Evolutionary conservation across 2,329 filamentous ascomycete species (phyloP).

Genomic region (Alternaria sp.): DNA sequence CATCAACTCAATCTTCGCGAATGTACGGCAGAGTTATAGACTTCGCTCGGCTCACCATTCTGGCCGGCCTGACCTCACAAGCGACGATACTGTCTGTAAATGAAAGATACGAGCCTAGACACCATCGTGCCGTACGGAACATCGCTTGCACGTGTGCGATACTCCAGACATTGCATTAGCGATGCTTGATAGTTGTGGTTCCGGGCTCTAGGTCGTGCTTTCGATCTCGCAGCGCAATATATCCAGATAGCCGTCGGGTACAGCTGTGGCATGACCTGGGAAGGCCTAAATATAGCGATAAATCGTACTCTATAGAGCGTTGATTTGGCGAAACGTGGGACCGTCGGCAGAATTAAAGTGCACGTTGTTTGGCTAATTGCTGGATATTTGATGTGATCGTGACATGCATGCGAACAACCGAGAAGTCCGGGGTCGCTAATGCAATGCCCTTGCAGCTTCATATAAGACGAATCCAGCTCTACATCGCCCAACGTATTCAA

Average conservation of each 20-base stretch:
- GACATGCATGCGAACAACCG: slow-evolving; percentile 35
- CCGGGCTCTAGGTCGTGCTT: slow-evolving; percentile 35
- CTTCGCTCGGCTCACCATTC: slow-evolving; percentile 15
- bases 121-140: slow-evolving; percentile 21
- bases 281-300: slow-evolving; percentile 24
- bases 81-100: slow-evolving; percentile 35
- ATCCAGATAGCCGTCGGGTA: slow-evolving; percentile 24
- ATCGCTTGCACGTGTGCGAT: slow-evolving; percentile 28
- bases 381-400: slow-evolving; percentile 39
- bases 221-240: slow-evolving; percentile 26
- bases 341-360: slow-evolving; percentile 37
- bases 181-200: slow-evolving; percentile 20
- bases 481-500: slow-evolving; percentile 16
- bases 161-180: slow-evolving; percentile 25
- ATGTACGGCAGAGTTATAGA: slow-evolving; percentile 33
- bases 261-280: slow-evolving; percentile 31
- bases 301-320: background rate
- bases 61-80: slow-evolving; percentile 20
- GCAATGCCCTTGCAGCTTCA: slow-evolving; percentile 31
- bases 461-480: slow-evolving; percentile 13
- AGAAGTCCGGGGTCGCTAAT: slow-evolving; percentile 24
- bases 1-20: slow-evolving; percentile 5
- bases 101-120: slow-evolving; percentile 41
- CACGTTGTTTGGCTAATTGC: slow-evolving; percentile 41
- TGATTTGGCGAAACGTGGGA: slow-evolving; percentile 30